phyloP scores from a whole-genome alignment of 1,139 yeast genomes.

The Kluyveromyces sp. region DNA sequence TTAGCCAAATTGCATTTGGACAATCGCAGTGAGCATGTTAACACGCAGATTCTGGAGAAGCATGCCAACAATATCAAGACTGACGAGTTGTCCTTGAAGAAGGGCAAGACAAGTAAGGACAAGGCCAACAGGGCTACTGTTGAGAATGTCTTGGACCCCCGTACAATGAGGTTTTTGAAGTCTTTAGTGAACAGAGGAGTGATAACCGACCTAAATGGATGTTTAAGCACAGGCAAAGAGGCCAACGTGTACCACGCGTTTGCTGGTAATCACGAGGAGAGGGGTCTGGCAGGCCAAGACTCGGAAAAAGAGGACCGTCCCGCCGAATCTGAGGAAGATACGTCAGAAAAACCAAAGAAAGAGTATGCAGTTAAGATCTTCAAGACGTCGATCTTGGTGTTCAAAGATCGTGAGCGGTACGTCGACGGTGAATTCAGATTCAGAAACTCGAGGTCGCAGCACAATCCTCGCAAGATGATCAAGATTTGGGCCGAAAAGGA shows the following conservation, averaged over 20 bases:
- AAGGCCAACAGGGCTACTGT: conserved; percentile 93
- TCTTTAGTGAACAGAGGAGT: conserved; percentile 79
- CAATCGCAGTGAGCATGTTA: conserved; percentile 31
- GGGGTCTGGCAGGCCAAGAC: conserved; percentile 8
- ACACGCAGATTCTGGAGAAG: conserved; percentile 53
- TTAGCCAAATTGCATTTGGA: conserved; percentile 15
- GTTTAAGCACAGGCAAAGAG: conserved; percentile 94
- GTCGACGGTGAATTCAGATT: conserved; percentile 95
- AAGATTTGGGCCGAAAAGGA: conserved; percentile 98
- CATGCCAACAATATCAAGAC: conserved; percentile 59
- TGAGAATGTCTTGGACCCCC: conserved; percentile 92
- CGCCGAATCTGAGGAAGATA: not conserved
- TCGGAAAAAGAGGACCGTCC: not conserved
- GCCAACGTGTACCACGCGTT: conserved; percentile 96
- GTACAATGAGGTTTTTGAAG: conserved; percentile 77
- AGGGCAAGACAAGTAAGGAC: conserved; percentile 60
- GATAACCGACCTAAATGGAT: conserved; percentile 82
- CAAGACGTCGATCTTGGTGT: conserved; percentile 91
- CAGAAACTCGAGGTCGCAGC: conserved; percentile 73
- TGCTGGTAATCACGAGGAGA: conserved; percentile 45
- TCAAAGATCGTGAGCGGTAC: conserved; percentile 91
- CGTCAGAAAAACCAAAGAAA: conserved; percentile 26
- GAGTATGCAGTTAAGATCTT: conserved; percentile 89
- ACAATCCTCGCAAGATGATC: conserved; percentile 96
- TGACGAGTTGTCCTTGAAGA: conserved; percentile 46